Percentiles rank a stretch among this genome's conserved stretches.
phyloP scores from a whole-genome alignment of 805 yeast species.

The Teunomyces aglyptinius region DNA sequence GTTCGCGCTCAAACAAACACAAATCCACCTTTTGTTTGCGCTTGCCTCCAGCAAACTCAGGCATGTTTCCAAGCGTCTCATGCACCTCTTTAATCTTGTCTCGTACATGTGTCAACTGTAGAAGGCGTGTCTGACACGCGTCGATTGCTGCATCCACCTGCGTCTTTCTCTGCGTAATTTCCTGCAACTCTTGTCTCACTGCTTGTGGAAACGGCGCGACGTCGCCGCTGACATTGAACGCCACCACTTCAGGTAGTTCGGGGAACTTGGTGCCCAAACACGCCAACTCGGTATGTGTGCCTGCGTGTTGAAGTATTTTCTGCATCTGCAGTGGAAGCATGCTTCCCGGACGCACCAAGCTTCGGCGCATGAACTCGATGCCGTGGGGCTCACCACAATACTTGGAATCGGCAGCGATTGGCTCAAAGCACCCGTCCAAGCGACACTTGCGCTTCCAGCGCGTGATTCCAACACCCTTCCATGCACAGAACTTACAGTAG shows the following conservation, averaged over 20 bases:
- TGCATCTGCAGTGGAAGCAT: conserved; percentile 21
- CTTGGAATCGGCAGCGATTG: conserved; percentile 56
- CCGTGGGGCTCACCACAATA: conserved; percentile 81
- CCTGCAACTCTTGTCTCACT: conserved; percentile 17
- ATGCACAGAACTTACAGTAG: conserved; percentile 72
- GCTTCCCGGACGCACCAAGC: conserved; percentile 16
- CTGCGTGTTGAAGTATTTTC: conserved; percentile 22
- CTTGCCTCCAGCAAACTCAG: conserved; percentile 11
- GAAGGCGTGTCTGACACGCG: background rate
- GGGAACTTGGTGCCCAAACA: conserved; percentile 43
- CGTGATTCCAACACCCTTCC: conserved; percentile 50
- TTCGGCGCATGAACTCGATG: conserved; percentile 31
- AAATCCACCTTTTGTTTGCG: conserved; percentile 38
- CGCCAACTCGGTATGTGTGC: conserved; percentile 18
- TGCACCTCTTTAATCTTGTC: conserved; percentile 38
- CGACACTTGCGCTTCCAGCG: conserved; percentile 80
- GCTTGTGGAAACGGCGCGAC: conserved; percentile 17
- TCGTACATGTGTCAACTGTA: background rate
- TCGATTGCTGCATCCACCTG: conserved; percentile 12
- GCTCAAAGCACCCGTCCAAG: conserved; percentile 51
- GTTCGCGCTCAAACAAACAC: conserved; percentile 49
- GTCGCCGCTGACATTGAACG: conserved; percentile 16
- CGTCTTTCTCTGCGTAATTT: conserved; percentile 17
- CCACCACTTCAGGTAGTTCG: conserved; percentile 30
- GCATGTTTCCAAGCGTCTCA: conserved; percentile 21